These are phyloP conservation scores for Acer saccharum DNA, from an alignment of 345 rosid species.

Conservation along the genomic window DNA sequence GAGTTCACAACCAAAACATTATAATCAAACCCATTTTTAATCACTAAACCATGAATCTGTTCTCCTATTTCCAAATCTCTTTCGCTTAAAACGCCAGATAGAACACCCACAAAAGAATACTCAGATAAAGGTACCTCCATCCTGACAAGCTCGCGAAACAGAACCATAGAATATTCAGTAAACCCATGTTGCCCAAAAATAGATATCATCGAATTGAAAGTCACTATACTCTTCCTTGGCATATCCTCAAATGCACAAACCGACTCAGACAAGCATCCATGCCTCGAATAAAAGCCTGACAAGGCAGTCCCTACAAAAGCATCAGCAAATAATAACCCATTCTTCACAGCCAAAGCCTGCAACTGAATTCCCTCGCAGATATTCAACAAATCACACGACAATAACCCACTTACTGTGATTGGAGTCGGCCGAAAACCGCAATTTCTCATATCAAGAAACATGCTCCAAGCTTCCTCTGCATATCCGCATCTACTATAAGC, in stretches of 20 bases:
- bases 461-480: conserved; percentile 42
- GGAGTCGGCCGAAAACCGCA: conserved; percentile 54
- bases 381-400: conserved; percentile 55
- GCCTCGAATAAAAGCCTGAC: conserved; percentile 65
- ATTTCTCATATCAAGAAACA: conserved; percentile 52
- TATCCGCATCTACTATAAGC: conserved; percentile 43
- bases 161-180: conserved; percentile 42
- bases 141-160: conserved; percentile 55
- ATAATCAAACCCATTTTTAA: conserved; percentile 49
- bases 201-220: conserved; percentile 75
- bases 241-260: conserved; percentile 56
- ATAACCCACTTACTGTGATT: conserved; percentile 54
- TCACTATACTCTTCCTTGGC: conserved; percentile 64
- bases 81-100: conserved; percentile 52
- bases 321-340: conserved; percentile 56
- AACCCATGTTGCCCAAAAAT: conserved; percentile 54
- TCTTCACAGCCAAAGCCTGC: conserved; percentile 60
- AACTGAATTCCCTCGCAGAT: conserved; percentile 52
- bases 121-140: conserved; percentile 44
- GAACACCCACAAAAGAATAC: conserved; percentile 55
- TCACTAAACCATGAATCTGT: conserved; percentile 62
- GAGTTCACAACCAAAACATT: conserved; percentile 53
- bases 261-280: conserved; percentile 49
- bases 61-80: conserved; percentile 46
- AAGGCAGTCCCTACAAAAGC: conserved; percentile 74